Percentiles rank a stretch among this genome's conserved stretches.
Conservation (phyloP, 805 yeast genomes). For the Komagataella populi region DNA sequence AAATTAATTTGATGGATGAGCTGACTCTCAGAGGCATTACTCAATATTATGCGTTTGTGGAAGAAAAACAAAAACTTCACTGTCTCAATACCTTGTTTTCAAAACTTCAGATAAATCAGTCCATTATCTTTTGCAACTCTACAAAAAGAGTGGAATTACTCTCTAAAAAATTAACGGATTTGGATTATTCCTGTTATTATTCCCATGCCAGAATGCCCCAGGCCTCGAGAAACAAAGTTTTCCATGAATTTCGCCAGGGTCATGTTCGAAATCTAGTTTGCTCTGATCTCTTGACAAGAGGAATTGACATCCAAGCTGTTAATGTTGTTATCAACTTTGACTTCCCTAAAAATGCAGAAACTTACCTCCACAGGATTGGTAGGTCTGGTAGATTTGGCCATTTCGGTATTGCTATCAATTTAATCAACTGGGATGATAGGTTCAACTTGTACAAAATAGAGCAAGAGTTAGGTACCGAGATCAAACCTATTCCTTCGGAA, state of each 20-base stretch:
- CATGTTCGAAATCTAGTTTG: slow-evolving; percentile 95
- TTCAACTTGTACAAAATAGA: slow-evolving; percentile 88
- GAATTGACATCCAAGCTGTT: slow-evolving; percentile 98
- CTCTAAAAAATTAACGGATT: slow-evolving; percentile 91
- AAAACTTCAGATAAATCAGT: slow-evolving; percentile 89
- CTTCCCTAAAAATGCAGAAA: slow-evolving; percentile 96
- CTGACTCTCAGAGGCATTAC: slow-evolving; percentile 92
- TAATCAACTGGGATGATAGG: slow-evolving; percentile 94
- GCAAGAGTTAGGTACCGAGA: slow-evolving; percentile 94
- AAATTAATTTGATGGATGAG: slow-evolving; percentile 95
- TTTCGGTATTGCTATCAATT: slow-evolving; percentile 91
- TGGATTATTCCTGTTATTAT: slow-evolving; percentile 92
- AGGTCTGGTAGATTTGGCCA: slow-evolving; percentile 99
- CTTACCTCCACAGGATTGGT: slow-evolving; percentile 96
- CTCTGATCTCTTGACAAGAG: slow-evolving; percentile 91
- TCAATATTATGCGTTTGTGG: slow-evolving; percentile 96
- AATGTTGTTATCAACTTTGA: slow-evolving; percentile 96
- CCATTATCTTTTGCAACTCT: slow-evolving; percentile 94
- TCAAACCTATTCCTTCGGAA: slow-evolving; percentile 89
- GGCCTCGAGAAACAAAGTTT: slow-evolving; percentile 91
- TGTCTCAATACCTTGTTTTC: slow-evolving; percentile 92
- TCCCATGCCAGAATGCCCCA: slow-evolving; percentile 98
- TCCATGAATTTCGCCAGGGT: slow-evolving; percentile 98
- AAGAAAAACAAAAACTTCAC: slow-evolving; percentile 90
- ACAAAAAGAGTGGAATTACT: slow-evolving; percentile 91